phyloP scores from a whole-genome alignment of 257 asterid genomes.

The Ballota nigra region DNA sequence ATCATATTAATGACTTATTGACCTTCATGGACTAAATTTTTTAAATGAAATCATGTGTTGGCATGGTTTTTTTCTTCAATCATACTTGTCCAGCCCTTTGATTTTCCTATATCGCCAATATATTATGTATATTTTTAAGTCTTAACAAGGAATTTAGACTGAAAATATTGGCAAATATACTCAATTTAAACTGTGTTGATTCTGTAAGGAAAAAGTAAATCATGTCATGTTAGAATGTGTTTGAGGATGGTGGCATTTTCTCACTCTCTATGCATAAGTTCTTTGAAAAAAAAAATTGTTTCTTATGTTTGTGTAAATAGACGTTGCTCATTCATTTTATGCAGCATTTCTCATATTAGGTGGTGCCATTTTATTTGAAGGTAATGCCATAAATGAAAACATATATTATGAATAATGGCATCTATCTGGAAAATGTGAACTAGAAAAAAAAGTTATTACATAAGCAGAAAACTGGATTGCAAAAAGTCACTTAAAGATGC shows the following conservation, averaged over 20 bases:
- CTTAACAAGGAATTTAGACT: background rate
- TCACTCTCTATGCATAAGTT: background rate
- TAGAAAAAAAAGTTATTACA: too few species aligned
- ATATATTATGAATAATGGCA: background rate
- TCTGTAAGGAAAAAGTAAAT: conserved; percentile 1
- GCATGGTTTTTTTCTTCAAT: background rate
- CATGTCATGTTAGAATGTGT: background rate
- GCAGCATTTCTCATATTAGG: conserved; percentile 5
- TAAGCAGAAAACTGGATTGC: conserved; percentile 7
- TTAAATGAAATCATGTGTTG: background rate
- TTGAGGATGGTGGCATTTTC: background rate
- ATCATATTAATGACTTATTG: background rate
- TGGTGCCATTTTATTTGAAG: background rate
- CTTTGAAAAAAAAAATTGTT: background rate
- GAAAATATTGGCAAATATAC: conserved; percentile 1
- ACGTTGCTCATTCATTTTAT: background rate
- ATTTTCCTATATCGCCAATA: conserved; percentile 5
- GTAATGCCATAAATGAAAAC: background rate
- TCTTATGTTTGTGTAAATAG: background rate
- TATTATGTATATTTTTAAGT: conserved; percentile 4
- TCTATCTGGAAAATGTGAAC: too few species aligned
- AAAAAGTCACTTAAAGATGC: background rate
- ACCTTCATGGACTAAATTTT: background rate
- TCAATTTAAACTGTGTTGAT: background rate
- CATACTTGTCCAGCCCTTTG: background rate